phyloP scores from a whole-genome alignment of 768 basidiomycete genomes.

The Boletus pseudo-olivaceus region DNA sequence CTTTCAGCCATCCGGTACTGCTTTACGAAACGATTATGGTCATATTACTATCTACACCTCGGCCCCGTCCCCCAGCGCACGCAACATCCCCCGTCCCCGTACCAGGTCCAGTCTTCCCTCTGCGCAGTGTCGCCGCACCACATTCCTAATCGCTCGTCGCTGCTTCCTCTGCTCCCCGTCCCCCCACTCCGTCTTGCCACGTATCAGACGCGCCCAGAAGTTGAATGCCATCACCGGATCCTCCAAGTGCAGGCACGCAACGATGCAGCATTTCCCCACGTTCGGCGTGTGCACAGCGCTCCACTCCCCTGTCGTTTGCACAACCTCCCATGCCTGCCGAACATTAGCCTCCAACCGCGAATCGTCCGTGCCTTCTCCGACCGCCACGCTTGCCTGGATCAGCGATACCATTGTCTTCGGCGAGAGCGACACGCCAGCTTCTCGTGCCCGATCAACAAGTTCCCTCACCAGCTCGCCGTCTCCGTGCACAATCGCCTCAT shows the following conservation, averaged over 20 bases:
- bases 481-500: constrained; percentile 47
- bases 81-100: constrained; percentile 19
- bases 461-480: constrained; percentile 42
- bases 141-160: constrained; percentile 40
- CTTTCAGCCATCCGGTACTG: no score
- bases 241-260: constrained; percentile 44
- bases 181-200: constrained; percentile 42
- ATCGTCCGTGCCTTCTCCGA: constrained; percentile 24
- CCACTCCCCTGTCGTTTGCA: constrained; percentile 36
- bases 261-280: constrained; percentile 50
- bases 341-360: constrained; percentile 35
- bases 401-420: constrained; percentile 49
- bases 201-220: constrained; percentile 56
- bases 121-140: constrained; percentile 30
- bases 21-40: no score
- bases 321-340: constrained; percentile 38
- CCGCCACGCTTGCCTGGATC: constrained; percentile 39
- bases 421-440: constrained; percentile 38
- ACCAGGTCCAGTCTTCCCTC: constrained; percentile 25
- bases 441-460: constrained; percentile 41
- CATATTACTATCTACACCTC: constrained; percentile 6
- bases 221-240: constrained; percentile 52
- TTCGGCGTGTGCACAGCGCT: constrained; percentile 41
- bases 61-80: constrained; percentile 13
- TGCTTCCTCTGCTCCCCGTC: constrained; percentile 43